Evolutionary conservation across 139 green algal species (phyloP), one percentile per base, ranked within the genome.

Genomic region (Deuterostichococcus epilithicus): DNA sequence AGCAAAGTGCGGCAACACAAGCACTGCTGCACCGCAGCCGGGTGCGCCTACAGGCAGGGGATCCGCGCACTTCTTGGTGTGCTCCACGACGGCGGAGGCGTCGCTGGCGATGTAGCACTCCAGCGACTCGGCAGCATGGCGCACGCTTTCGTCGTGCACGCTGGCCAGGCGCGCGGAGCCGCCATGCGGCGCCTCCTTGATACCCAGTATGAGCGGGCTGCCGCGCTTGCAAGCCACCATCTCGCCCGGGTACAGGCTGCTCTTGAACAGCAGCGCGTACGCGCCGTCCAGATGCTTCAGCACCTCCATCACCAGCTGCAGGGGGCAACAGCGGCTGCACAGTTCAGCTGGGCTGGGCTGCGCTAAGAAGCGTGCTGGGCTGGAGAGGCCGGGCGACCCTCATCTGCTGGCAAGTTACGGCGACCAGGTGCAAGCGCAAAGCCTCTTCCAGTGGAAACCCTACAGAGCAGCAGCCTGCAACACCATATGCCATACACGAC

Each of bases 101-200:
- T 99, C 96, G n/a, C 80, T 92, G n/a, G 96, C 92, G 25, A 99
- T 76, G 84, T 95, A 99, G 69, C 88, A 94, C 89, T 99, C 95
- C n/a, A 97, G 85, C 5, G 74, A 45, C 22, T 81, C 76, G 23
- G 34, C 68, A 39, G 66, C 65, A 38, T 36, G 76, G 8, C 65
- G 36, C 35, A 60, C 34, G 28, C 67, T 35, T 5, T 32, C 39
- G 32, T 78, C 80, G 32, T 63, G 38, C 42, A 68, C 32, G 33
- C 60, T 35, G 36, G 69, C 42, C 22, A 70, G 65, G 63, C 39
- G n/a, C n/a, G 38, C 28, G 28, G 35, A 23, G 45, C 32, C 35
- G 33, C 74, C 52, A 10, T 66, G 66, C 45, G 60, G 45, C 20
- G 72, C 44, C 63, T 90, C 86, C 72, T 86, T 85, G 79, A 99